phyloP scores from a whole-genome alignment of 352 stramenopile genomes.

The Globisporangium viniferum region DNA sequence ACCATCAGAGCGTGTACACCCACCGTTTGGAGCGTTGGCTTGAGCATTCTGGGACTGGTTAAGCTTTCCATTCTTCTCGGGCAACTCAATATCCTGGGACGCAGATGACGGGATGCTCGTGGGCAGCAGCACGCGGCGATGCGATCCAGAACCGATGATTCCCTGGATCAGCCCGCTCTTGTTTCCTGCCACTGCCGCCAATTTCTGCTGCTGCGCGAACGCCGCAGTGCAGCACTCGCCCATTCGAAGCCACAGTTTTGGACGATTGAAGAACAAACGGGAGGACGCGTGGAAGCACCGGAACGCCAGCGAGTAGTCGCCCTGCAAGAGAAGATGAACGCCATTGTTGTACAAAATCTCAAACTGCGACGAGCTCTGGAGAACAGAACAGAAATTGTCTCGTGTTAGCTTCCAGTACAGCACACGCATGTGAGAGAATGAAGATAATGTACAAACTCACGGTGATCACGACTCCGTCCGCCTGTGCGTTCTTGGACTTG shows the following conservation, averaged over 20 bases:
- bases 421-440: background rate
- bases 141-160: conserved; percentile 71
- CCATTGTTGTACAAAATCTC: conserved; percentile 94
- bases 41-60: conserved; percentile 29
- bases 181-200: conserved; percentile 54
- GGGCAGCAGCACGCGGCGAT: conserved; percentile 81
- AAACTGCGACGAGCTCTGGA: conserved; percentile 67
- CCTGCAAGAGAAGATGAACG: conserved; percentile 84
- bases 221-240: conserved; percentile 89
- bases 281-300: conserved; percentile 89
- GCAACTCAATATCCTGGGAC: conserved; percentile 68
- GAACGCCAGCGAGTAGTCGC: conserved; percentile 80
- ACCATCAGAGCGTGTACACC: background rate
- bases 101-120: conserved; percentile 53
- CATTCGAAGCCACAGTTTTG: conserved; percentile 90
- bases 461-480: conserved; percentile 48
- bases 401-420: background rate
- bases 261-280: conserved; percentile 88
- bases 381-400: background rate
- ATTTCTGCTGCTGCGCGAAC: conserved; percentile 70
- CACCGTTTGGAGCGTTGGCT: conserved; percentile 34
- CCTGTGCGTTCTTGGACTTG: conserved; percentile 41
- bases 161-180: conserved; percentile 81
- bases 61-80: conserved; percentile 45
- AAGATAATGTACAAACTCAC: conserved; percentile 18